phyloP scores from a whole-genome alignment of 805 yeast genomes.

The Teunomyces panamensis region DNA sequence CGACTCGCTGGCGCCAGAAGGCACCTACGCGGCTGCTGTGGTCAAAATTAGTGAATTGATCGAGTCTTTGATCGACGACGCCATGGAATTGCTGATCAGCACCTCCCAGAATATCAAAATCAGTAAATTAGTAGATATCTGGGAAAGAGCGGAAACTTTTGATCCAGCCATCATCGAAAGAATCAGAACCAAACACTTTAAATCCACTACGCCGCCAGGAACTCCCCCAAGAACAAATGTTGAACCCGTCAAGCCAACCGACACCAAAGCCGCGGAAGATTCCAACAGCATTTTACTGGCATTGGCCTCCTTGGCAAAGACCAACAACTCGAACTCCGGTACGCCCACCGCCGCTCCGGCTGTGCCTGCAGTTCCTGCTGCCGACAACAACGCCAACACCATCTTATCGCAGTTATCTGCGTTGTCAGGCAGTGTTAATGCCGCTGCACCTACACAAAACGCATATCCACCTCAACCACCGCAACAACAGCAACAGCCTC shows the following conservation, averaged over 20 bases:
- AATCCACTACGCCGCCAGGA: slow-evolving; percentile 68
- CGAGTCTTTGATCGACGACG: slow-evolving; percentile 60
- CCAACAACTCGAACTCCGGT: slow-evolving; percentile 30
- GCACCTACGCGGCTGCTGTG: slow-evolving; percentile 74
- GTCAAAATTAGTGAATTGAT: slow-evolving; percentile 61
- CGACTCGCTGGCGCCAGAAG: slow-evolving; percentile 52
- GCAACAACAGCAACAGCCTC: slow-evolving; percentile 5
- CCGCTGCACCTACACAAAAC: slow-evolving; percentile 7
- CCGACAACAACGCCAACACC: slow-evolving; percentile 29
- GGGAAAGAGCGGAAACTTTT: slow-evolving; percentile 86
- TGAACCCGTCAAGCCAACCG: slow-evolving; percentile 21
- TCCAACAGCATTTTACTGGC: slow-evolving; percentile 69
- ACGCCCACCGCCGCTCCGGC: slow-evolving; percentile 26
- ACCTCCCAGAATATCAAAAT: slow-evolving; percentile 67
- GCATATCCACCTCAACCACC: slow-evolving; percentile 12
- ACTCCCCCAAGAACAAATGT: slow-evolving; percentile 43
- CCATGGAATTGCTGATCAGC: slow-evolving; percentile 50
- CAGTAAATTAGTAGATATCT: slow-evolving; percentile 81
- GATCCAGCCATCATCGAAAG: slow-evolving; percentile 50
- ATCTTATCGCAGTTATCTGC: slow-evolving; percentile 45
- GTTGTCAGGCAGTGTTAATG: slow-evolving; percentile 23
- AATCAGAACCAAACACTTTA: slow-evolving; percentile 59
- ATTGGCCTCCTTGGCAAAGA: slow-evolving; percentile 59
- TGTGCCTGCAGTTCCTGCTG: slow-evolving; percentile 19
- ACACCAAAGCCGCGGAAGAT: slow-evolving; percentile 23